Conservation (phyloP, 176 grass and related monocot species). For the Luzula sylvatica region DNA sequence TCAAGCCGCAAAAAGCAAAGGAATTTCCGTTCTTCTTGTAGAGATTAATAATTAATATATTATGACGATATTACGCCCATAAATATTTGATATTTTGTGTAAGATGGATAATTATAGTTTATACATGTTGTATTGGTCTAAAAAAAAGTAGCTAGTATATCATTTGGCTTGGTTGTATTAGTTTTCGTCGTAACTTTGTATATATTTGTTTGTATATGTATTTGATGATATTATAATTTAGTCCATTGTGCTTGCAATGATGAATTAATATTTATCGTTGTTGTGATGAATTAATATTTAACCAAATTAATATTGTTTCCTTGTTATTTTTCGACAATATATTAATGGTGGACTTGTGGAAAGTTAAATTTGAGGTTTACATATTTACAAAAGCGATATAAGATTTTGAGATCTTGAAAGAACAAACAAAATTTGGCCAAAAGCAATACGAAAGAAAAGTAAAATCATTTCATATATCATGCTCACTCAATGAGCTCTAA, state of each 20-base stretch:
- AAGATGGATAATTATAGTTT: slow-evolving; percentile 12
- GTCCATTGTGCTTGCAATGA: slow-evolving; percentile 1
- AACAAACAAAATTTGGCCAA: too few relatives aligned
- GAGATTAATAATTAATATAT: too few relatives aligned
- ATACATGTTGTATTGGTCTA: too few relatives aligned
- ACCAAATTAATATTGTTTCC: not conserved
- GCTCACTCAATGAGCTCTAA: slow-evolving; percentile 8
- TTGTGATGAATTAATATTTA: slow-evolving; percentile 5
- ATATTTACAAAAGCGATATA: too few relatives aligned
- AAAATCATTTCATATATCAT: not conserved
- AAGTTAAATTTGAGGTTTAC: too few relatives aligned
- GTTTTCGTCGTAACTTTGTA: slow-evolving; percentile 13
- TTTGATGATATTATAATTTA: slow-evolving; percentile 17
- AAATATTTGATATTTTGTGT: slow-evolving; percentile 13
- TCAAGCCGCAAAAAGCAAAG: slow-evolving; percentile 33
- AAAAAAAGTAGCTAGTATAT: not conserved
- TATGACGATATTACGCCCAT: slow-evolving; percentile 16
- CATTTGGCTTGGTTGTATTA: slow-evolving; percentile 9
- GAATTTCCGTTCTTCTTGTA: slow-evolving; percentile 43
- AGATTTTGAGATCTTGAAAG: too few relatives aligned
- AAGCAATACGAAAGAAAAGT: too few relatives aligned
- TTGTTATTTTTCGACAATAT: too few relatives aligned
- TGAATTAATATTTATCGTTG: slow-evolving; percentile 3
- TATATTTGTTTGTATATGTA: slow-evolving; percentile 14
- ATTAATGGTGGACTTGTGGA: too few relatives aligned